Evolutionary conservation across 169 alveolate species (phyloP), one percentile per base, ranked within the genome.

Genomic region (Eimeria tenella): DNA sequence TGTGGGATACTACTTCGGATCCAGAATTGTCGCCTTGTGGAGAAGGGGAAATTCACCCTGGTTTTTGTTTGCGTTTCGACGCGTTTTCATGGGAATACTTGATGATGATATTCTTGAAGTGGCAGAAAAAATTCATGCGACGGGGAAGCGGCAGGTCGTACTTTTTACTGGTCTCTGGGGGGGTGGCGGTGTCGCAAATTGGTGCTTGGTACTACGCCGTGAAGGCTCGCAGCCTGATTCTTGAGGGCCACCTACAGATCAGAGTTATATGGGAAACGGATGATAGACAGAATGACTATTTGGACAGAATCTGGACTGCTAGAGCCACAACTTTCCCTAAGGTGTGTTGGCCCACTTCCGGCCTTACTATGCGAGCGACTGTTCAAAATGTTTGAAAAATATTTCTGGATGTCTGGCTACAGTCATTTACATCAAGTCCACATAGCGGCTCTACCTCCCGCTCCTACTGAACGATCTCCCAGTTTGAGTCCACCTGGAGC

Each of bases 171-270:
- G 93, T 31, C 93, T 63, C 50, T 86, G 83, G 4, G 6, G 62
- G 62, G 93, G 93, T 13, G 81, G 83, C 6, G 93, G 83, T 86
- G 17, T 81, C 93, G 4, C 93, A 86, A 68, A 62, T 86, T 4
- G 62, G 71, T 7, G 93, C 93, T 49, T 86, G 93, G 93, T 86
- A 86, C 82, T 49, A 42, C 62, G 93, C 93, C 71, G 31, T 23
- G 70, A 10, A 65, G 55, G 52, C 70, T 17, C 79, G 93, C 19
- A 15, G 53, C 15, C 83, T 86, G 55, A 31, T 86, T 56, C 56
- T 49, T 21, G 53, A 52, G 10, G 83, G 93, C 70, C 79, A 19
- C 11, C 70, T 86, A 10, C 82, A 65, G 63, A 63, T 86, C 75
- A n/a, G 77, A 75, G 90, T 82, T 21, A 58, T 49, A 4, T 60